Percentiles rank a stretch among this genome's conserved stretches.
Conservation (phyloP, 768 basidiomycete species). For the Leccinum fibrillosum region DNA sequence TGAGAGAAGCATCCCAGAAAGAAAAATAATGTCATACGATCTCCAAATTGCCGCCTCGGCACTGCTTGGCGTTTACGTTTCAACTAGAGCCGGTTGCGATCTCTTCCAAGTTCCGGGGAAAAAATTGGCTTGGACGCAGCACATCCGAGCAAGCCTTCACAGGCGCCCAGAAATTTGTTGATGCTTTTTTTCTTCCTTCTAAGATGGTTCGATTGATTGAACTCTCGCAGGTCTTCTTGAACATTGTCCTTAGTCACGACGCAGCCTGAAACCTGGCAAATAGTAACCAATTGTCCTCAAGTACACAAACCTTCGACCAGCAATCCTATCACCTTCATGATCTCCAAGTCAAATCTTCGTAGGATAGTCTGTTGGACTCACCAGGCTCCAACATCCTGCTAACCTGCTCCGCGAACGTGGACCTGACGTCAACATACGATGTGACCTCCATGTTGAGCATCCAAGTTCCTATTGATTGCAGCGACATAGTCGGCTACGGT, state of each 20-base stretch:
- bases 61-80: not conserved
- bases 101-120: not conserved
- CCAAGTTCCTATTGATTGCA: not conserved
- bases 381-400: not conserved
- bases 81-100: not conserved
- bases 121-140: too few species aligned
- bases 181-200: too few species aligned
- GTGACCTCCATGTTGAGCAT: not conserved
- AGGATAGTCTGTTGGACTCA: not conserved
- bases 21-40: conserved; percentile 22
- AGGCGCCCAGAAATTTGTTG: not conserved
- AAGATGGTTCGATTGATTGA: too few species aligned
- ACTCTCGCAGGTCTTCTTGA: too few species aligned
- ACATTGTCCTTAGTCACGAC: too few species aligned
- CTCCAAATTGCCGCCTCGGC: conserved; percentile 4
- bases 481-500: not conserved
- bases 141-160: too few species aligned
- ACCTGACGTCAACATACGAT: not conserved
- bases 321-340: not conserved
- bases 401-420: not conserved
- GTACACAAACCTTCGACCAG: too few species aligned
- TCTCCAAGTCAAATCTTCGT: not conserved
- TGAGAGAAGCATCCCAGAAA: not conserved
- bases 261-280: not conserved
- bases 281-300: too few species aligned